A percentile compares a stretch with the other conserved stretches of the same genome.
phyloP scores from a whole-genome alignment of 257 asterid genomes.

The Solanum phureja region DNA sequence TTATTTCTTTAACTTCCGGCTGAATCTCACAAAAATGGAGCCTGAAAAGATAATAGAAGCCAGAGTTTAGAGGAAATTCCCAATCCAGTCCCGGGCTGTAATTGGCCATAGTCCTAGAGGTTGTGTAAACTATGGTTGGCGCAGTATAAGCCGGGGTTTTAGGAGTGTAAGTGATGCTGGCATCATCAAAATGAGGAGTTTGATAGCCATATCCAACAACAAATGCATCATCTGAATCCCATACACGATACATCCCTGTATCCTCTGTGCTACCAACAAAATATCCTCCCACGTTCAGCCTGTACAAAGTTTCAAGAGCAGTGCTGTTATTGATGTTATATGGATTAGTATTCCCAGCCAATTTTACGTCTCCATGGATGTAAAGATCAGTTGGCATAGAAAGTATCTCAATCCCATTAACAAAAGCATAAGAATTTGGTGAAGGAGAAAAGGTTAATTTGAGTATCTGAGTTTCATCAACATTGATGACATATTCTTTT shows the following conservation, averaged over 20 bases:
- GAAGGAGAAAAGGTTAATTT: neutral
- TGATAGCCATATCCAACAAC: neutral
- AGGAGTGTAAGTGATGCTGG: constrained; percentile 5
- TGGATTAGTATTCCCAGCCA: too few species aligned
- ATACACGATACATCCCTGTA: constrained; percentile 51
- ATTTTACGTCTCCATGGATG: neutral
- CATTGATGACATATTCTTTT: constrained; percentile 25
- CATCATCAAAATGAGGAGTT: neutral
- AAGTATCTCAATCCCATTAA: too few species aligned
- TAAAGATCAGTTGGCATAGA: too few species aligned
- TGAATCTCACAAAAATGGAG: constrained; percentile 46
- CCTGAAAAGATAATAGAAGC: constrained; percentile 34
- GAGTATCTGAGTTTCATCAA: constrained; percentile 15
- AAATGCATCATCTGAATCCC: constrained; percentile 13
- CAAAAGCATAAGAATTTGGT: too few species aligned
- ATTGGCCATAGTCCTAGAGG: constrained; percentile 13
- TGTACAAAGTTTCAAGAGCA: constrained; percentile 35
- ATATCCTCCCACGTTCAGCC: constrained; percentile 41
- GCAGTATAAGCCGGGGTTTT: constrained; percentile 31
- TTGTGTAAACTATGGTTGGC: constrained; percentile 27
- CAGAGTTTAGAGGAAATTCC: constrained; percentile 39
- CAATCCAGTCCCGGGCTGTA: constrained; percentile 12
- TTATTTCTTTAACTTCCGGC: neutral
- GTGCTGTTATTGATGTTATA: neutral
- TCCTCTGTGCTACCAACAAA: neutral